Evolutionary conservation across 768 basidiomycete species (phyloP).

Genomic region (Termitomyces sp.): DNA sequence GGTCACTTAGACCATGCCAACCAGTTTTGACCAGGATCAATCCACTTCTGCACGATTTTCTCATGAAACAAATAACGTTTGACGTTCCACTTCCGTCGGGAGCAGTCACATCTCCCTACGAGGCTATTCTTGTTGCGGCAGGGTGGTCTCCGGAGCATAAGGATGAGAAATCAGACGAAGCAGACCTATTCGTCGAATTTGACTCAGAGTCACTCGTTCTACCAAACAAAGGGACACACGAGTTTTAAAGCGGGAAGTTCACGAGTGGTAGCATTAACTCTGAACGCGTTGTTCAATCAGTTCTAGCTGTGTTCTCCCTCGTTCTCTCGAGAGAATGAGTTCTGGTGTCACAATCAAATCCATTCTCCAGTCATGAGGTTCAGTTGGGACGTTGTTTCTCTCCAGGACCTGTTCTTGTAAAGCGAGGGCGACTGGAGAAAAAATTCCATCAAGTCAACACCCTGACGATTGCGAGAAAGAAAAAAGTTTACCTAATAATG

Average conservation of each 20-base stretch:
- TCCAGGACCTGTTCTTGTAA: constrained; percentile 59
- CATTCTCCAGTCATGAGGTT: constrained; percentile 56
- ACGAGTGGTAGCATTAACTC: neutral
- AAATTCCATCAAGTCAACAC: constrained; percentile 6
- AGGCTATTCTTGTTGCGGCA: constrained; percentile 17
- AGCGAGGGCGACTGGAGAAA: constrained; percentile 52
- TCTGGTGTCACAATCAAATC: constrained; percentile 50
- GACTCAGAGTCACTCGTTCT: neutral
- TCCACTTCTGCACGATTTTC: constrained; percentile 22
- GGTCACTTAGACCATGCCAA: neutral
- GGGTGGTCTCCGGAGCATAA: constrained; percentile 16
- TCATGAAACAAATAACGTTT: constrained; percentile 17
- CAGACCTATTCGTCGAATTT: neutral
- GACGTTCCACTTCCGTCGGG: constrained; percentile 19
- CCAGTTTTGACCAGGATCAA: constrained; percentile 19
- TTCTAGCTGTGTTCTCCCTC: neutral
- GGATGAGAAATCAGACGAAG: constrained; percentile 20
- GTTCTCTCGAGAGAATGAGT: constrained; percentile 15
- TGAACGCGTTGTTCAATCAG: neutral
- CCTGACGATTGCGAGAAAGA: neutral
- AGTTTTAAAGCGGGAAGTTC: neutral
- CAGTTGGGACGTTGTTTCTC: constrained; percentile 44
- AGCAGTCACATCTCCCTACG: constrained; percentile 23
- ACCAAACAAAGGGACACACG: neutral
- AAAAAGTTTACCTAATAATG: constrained; percentile 49